Evolutionary conservation across 495 filamentous ascomycete species (phyloP).

Genomic region (Penicillium samsonianum): DNA sequence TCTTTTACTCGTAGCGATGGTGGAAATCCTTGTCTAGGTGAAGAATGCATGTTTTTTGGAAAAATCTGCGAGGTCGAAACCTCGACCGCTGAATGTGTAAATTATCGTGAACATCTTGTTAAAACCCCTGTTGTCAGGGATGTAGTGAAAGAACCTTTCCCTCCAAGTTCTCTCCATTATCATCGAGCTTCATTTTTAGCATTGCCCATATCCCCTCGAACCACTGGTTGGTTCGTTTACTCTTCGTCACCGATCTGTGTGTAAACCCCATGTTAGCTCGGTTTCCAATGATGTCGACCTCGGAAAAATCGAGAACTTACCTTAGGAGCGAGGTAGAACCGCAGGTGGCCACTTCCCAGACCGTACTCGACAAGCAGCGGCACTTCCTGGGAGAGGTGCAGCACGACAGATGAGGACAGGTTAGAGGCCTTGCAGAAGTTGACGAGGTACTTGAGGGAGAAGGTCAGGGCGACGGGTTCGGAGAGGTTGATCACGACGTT

Average conservation of each 20-base stretch:
- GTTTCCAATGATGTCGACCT: not conserved
- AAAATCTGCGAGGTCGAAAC: constrained; percentile 10
- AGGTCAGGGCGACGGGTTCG: constrained; percentile 93
- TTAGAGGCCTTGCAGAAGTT: constrained; percentile 99
- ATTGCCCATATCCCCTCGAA: constrained; percentile 16
- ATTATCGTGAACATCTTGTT: constrained; percentile 21
- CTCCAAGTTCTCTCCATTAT: constrained; percentile 38
- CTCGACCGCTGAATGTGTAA: constrained; percentile 18
- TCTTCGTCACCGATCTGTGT: constrained; percentile 88
- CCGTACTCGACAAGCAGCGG: constrained; percentile 92
- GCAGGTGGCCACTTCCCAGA: constrained; percentile 82
- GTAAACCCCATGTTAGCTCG: constrained; percentile 11
- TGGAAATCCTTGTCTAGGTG: not conserved
- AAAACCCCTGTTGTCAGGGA: constrained; percentile 22
- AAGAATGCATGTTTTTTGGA: not conserved
- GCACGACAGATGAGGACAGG: constrained; percentile 77
- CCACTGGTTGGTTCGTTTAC: constrained; percentile 45
- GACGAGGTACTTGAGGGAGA: constrained; percentile 98
- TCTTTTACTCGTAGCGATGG: not conserved
- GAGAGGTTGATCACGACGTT: constrained; percentile 87
- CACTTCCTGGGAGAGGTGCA: constrained; percentile 94
- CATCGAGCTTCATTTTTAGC: constrained; percentile 33
- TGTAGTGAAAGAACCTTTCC: constrained; percentile 23
- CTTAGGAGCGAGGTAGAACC: constrained; percentile 99
- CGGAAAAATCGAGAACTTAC: constrained; percentile 46